Percentiles rank a stretch among this genome's conserved stretches.
phyloP scores from a whole-genome alignment of 176 grass and related monocot species.

The Aegilops speltoides region DNA sequence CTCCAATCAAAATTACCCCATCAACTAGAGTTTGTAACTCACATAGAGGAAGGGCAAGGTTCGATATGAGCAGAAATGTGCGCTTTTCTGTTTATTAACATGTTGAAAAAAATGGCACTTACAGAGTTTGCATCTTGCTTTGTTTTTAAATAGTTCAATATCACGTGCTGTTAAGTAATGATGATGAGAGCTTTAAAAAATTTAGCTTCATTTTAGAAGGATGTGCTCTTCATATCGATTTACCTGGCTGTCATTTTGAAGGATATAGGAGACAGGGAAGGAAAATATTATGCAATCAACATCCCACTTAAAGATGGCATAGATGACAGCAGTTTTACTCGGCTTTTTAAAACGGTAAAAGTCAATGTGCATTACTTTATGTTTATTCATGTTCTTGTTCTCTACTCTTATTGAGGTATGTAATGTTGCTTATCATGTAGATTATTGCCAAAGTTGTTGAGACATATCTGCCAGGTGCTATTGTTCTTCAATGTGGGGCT shows the following conservation, averaged over 20 bases:
- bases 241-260: conserved; percentile 42
- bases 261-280: conserved; percentile 97
- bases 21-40: neutral
- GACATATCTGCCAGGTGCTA: conserved; percentile 86
- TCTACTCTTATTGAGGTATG: neutral
- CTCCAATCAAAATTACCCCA: neutral
- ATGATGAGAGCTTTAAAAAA: conserved; percentile 3
- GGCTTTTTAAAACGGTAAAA: conserved; percentile 86
- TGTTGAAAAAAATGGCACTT: neutral
- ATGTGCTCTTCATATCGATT: conserved; percentile 20
- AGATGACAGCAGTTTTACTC: conserved; percentile 88
- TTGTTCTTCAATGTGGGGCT: conserved; percentile 98
- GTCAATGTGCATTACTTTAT: conserved; percentile 11
- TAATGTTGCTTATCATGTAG: conserved; percentile 54
- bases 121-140: neutral
- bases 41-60: neutral
- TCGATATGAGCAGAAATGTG: conserved; percentile 2
- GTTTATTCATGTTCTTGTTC: neutral
- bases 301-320: conserved; percentile 99
- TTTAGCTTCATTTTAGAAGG: neutral
- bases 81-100: conserved; percentile 12
- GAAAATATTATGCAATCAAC: conserved; percentile 98
- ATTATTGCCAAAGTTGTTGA: conserved; percentile 96
- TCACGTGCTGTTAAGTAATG: neutral
- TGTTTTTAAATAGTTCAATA: conserved; percentile 6